Percentiles rank a stretch among this genome's conserved stretches.
These are phyloP conservation scores for Santalum album DNA, from an alignment of 164 flowering plant genomes.

Conservation along the genomic window DNA sequence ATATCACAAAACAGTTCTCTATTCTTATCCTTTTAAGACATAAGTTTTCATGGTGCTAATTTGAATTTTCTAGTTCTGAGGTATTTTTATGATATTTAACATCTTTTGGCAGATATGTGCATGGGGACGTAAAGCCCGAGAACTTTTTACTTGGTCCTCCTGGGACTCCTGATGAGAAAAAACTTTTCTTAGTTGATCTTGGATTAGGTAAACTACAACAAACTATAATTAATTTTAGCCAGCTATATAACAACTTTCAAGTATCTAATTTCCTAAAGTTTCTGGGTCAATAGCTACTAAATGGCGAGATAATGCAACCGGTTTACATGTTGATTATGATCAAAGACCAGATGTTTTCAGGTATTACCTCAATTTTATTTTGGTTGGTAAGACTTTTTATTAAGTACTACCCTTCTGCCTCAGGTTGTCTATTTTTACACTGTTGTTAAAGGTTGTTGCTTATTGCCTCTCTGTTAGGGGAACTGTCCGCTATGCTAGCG, in stretches of 20 bases:
- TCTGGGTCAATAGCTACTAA: constrained; percentile 30
- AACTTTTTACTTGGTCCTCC: constrained; percentile 62
- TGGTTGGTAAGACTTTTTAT: background rate
- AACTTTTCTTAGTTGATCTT: constrained; percentile 52
- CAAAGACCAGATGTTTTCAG: constrained; percentile 74
- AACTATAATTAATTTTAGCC: background rate
- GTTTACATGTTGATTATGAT: constrained; percentile 59
- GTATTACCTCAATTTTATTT: constrained; percentile 15
- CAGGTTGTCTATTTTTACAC: background rate
- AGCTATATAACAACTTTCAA: background rate
- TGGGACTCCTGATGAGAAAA: constrained; percentile 53
- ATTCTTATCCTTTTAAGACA: too few relatives aligned
- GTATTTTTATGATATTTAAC: too few relatives aligned
- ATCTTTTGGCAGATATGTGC: constrained; percentile 38
- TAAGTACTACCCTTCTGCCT: too few relatives aligned
- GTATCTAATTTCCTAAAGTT: background rate
- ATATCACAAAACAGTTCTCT: too few relatives aligned
- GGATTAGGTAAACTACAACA: constrained; percentile 42
- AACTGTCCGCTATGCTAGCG: constrained; percentile 64
- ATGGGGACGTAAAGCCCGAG: constrained; percentile 73
- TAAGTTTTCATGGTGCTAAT: too few relatives aligned
- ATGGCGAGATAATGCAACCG: constrained; percentile 41
- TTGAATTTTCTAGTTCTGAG: too few relatives aligned
- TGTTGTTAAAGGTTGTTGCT: background rate
- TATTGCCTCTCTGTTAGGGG: constrained; percentile 45